Evolutionary conservation across 2,329 filamentous ascomycete species (phyloP), one percentile per base, ranked within the genome.

Genomic region (Aspergillus ochraceoroseus): DNA sequence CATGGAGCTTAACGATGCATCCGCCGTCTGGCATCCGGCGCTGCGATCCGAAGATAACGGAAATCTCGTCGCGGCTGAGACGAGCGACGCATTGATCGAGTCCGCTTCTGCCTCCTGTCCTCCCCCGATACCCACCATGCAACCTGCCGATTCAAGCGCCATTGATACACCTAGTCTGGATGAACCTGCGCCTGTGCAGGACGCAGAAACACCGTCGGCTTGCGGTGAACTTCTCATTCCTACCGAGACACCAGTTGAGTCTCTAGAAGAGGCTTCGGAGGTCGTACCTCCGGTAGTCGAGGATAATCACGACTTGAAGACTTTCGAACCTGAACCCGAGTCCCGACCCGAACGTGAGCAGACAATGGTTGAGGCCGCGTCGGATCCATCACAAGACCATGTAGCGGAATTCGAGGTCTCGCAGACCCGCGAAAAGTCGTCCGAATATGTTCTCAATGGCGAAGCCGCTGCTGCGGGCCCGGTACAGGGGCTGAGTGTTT

Each of bases 1-100:
- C 19, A 61, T 63, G 55, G 51, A 53, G 33, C 41, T 55, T 41
- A 49, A 41, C 31, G 49, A 52, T 22, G 38, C 32, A 25, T 38
- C 38, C 8, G 55, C 67, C 38, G 69, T 70, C 13, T 79, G 76
- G 76, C 74, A 79, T 64, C 75, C 76, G 30, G 75, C 76, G 13
- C 58, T 75, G 45, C 64, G 72, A 54, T 68, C 70, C 25, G 68
- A 76, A 15, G 47, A 54, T 28, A 42, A 55, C 38, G 44, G 49
- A 28, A 23, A 36, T 30, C 20, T 47, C 12, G 35, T 39, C 37
- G 36, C 46, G 28, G 44, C 48, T 19, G 38, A 46, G 30, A 32
- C 52, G 25, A 46, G 49, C 44, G 33, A 38, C 22, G n/a, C n/a
- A n/a, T 40, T 49, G 32, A 38, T 25, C 19, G 29, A 34, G 25